Evolutionary conservation across 345 rosid genomes (phyloP), one percentile per base, ranked within the genome.

Genomic region (Populus pruinosa): DNA sequence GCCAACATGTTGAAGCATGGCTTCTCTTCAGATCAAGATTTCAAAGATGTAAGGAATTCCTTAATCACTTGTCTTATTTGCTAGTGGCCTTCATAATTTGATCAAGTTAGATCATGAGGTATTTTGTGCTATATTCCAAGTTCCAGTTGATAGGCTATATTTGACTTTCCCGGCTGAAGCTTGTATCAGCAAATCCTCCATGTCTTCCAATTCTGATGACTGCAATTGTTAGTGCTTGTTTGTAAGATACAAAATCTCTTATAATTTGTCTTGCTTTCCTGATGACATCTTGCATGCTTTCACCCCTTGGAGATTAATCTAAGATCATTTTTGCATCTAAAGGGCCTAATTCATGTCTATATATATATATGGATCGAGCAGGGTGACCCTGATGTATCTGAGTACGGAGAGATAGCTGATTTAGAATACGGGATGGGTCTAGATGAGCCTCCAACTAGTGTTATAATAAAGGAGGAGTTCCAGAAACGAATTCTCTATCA

Each of bases 1-100:
- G 88, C 90, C 5, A 67, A 47, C 43, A 87, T 85, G 91, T 59
- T 85, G 76, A 75, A 38, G 78, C 79, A 81, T 55, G 88, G 91
- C 3, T 53, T 33, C 35, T 33, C 35, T 33, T 33, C 78, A 3
- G 64, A 62, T 39, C 74, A 80, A 77, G 83, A 83, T 69, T 2
- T 20, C 23, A 41, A 56, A 70, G 63, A 77, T 59, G 79, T 69
- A 38, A 78, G 83, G 0, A 27, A 10, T 31, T 39, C 5, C 33
- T 9, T 0, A 8, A 2, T 47, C 18, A 11, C 23, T 64, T 63
- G 4, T 2, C 4, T 5, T 13, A 0, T 29, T 64, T 33, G 35
- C 35, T 33, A 33, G 35, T 4, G 35, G 35, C 35, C 35, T 33
- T 33, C 5, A 33, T 33, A 33, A 33, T 33, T 33, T 33, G 35